phyloP scores from a whole-genome alignment of 768 basidiomycete genomes.

The Harrya chromipes region DNA sequence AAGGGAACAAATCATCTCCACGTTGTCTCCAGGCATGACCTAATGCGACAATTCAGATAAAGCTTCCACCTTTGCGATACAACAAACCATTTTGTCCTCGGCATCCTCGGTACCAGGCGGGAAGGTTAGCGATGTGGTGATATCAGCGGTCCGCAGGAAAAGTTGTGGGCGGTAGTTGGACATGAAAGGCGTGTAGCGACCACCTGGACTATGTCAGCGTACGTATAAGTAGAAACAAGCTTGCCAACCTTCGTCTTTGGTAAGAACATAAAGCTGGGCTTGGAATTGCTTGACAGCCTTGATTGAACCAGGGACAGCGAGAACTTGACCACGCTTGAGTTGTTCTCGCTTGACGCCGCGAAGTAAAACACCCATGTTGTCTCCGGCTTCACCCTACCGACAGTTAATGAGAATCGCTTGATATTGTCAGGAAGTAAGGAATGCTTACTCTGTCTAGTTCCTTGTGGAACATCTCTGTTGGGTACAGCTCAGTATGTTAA shows the following conservation, averaged over 20 bases:
- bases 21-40: slow-evolving; percentile 98
- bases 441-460: slow-evolving; percentile 85
- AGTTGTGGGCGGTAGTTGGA: slow-evolving; percentile 92
- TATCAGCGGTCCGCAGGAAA: slow-evolving; percentile 93
- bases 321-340: slow-evolving; percentile 88
- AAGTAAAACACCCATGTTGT: slow-evolving; percentile 97
- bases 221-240: slow-evolving; percentile 44
- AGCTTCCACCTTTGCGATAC: neutral
- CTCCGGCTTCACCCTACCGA: slow-evolving; percentile 87
- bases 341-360: slow-evolving; percentile 98
- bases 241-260: slow-evolving; percentile 40
- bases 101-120: slow-evolving; percentile 80
- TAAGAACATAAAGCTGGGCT: slow-evolving; percentile 78
- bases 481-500: slow-evolving; percentile 2
- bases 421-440: neutral
- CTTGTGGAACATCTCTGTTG: slow-evolving; percentile 98
- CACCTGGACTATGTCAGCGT: slow-evolving; percentile 38
- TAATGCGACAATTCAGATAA: slow-evolving; percentile 25
- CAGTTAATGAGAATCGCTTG: slow-evolving; percentile 3
- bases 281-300: slow-evolving; percentile 94
- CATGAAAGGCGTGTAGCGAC: slow-evolving; percentile 91
- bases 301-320: slow-evolving; percentile 85
- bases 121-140: slow-evolving; percentile 82
- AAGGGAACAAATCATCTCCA: slow-evolving; percentile 85
- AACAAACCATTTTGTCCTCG: slow-evolving; percentile 78